Conservation (phyloP, 768 basidiomycete genomes). For the Boletus huronensis region DNA sequence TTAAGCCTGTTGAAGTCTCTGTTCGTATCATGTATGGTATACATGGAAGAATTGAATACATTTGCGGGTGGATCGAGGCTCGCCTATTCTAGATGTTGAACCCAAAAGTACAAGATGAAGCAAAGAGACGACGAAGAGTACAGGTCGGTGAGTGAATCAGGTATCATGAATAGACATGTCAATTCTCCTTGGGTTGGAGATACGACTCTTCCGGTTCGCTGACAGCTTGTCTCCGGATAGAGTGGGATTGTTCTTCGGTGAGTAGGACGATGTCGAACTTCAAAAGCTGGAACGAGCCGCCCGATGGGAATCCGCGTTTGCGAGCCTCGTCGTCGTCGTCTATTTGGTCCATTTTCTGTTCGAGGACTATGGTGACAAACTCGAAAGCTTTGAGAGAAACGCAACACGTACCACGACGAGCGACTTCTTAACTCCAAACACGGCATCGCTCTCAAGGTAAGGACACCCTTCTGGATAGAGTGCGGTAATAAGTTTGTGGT, state of each 20-base stretch:
- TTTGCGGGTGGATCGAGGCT: neutral
- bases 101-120: neutral
- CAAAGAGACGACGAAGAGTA: neutral
- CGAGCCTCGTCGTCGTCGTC: slow-evolving; percentile 52
- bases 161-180: neutral
- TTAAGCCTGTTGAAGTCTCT: neutral
- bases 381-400: neutral
- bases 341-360: slow-evolving; percentile 51
- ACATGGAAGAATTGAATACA: neutral
- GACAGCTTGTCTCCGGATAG: slow-evolving; percentile 20
- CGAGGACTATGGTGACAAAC: neutral
- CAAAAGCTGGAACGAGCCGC: slow-evolving; percentile 47
- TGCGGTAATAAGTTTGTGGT: slow-evolving; percentile 67
- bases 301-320: slow-evolving; percentile 46
- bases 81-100: neutral
- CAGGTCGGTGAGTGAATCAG: neutral
- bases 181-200: neutral
- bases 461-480: slow-evolving; percentile 70
- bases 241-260: slow-evolving; percentile 39
- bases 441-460: slow-evolving; percentile 66
- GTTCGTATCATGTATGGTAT: neutral
- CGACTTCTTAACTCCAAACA: slow-evolving; percentile 80
- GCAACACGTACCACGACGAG: slow-evolving; percentile 62
- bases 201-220: slow-evolving; percentile 8
- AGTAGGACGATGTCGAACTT: slow-evolving; percentile 45